Evolutionary conservation across 768 basidiomycete species (phyloP).

Genomic region (Boletus huronensis): DNA sequence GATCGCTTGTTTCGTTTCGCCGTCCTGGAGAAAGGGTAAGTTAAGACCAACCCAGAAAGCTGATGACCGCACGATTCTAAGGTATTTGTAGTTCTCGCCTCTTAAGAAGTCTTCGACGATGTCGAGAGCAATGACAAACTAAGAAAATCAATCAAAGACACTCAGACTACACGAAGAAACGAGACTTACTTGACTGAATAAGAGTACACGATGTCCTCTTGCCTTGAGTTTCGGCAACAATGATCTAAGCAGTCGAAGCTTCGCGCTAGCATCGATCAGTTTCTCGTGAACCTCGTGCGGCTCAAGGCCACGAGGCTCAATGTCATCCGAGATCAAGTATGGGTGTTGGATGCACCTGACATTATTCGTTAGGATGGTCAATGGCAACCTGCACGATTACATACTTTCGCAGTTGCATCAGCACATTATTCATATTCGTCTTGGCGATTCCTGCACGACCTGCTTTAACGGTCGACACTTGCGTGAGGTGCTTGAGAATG

Average conservation of each 20-base stretch:
- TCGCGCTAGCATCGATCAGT: slow-evolving; percentile 81
- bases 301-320: slow-evolving; percentile 67
- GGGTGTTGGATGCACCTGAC: slow-evolving; percentile 86
- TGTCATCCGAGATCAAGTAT: slow-evolving; percentile 74
- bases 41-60: background rate
- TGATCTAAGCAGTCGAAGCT: slow-evolving; percentile 71
- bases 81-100: slow-evolving; percentile 76
- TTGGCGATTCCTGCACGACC: slow-evolving; percentile 36
- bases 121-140: slow-evolving; percentile 88
- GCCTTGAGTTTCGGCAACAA: slow-evolving; percentile 81
- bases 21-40: slow-evolving; percentile 56
- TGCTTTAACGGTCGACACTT: slow-evolving; percentile 36
- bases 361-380: background rate
- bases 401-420: slow-evolving; percentile 88
- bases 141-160: background rate
- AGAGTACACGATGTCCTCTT: slow-evolving; percentile 81
- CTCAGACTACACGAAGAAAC: background rate
- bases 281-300: slow-evolving; percentile 66
- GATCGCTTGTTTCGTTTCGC: slow-evolving; percentile 77
- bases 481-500: slow-evolving; percentile 57
- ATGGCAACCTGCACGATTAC: slow-evolving; percentile 22
- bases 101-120: slow-evolving; percentile 84
- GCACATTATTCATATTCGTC: slow-evolving; percentile 69
- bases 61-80: slow-evolving; percentile 59
- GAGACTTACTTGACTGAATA: slow-evolving; percentile 81